Base-by-base conservation (phyloP, 1,284 basidiomycete species). In the Ganoderma sp. region DNA sequence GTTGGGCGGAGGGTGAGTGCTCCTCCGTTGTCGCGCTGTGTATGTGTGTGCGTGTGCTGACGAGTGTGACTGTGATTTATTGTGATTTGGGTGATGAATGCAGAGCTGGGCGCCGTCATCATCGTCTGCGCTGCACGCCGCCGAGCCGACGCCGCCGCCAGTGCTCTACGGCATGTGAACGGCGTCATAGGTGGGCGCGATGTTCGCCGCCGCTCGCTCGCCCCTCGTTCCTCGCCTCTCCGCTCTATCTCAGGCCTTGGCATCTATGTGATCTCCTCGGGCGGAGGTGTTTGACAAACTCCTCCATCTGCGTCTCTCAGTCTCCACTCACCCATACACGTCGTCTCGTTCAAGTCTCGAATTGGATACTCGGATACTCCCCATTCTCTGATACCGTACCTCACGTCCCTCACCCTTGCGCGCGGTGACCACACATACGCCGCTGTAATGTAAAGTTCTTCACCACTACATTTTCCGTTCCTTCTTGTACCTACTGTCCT, bases 71-170 rank as follows among this genome's bases (percentile, higher is more conserved):
- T 22, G 42, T 57, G 34, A 58, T 28, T 17, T 41, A 37, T 17
- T 22, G 48, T 50, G 48, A 50, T 43, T 43, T 39, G 37, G 6
- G 37, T 39, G 37, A 39, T 39, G 48, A 60, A 75, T 9, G 48
- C 62, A 75, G 74, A 75, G 74, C 69, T 75, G 74, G 74, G 73
- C 74, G 48, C 72, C 74, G 15, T 67, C 74, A n/a, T 72, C 74
- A 41, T 67, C 73, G 19, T 70, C 48, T 64, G 67, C 42, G 43
- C 62, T 42, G 14, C 52, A 58, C 22, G 61, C 59, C 34, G 57
- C 65, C 28, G 50, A 61, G 41, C 43, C 52, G 41, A 69, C 69
- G 34, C 67, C 71, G 8, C 63, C 71, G 45, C 58, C 67, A 19
- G 19, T 65, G 15, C 42, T 70, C 34, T 66, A 69, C 34, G 67